These are phyloP conservation scores for Trichoderma sp. DNA, from an alignment of 2,329 filamentous ascomycete species.

Conservation along the genomic window DNA sequence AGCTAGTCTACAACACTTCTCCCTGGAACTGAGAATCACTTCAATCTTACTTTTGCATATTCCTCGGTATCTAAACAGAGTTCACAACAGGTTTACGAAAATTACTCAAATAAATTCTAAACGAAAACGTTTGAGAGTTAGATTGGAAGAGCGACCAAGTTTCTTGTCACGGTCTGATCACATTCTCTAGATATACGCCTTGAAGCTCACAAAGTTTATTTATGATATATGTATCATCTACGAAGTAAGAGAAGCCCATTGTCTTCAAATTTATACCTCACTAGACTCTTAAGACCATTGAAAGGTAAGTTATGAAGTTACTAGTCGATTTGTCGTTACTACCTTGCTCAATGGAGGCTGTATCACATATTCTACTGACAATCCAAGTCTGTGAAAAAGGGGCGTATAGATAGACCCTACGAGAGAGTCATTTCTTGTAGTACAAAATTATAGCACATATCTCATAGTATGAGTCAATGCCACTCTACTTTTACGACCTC, in stretches of 20 bases:
- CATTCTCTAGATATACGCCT: neutral
- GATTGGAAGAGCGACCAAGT: too few relatives aligned
- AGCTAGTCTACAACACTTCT: neutral
- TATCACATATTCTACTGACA: too few relatives aligned
- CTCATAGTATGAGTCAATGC: neutral
- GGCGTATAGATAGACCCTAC: neutral
- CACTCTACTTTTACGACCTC: neutral
- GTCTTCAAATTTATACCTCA: too few relatives aligned
- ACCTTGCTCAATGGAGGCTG: too few relatives aligned
- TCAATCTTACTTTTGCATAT: neutral
- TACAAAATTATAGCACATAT: neutral
- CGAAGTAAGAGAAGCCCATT: neutral
- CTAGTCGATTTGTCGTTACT: neutral
- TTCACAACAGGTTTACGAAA: neutral
- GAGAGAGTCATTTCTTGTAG: neutral
- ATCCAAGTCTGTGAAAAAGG: neutral
- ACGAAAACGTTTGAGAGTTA: too few relatives aligned
- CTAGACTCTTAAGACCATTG: neutral
- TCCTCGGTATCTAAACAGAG: neutral
- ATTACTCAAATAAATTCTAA: too few relatives aligned
- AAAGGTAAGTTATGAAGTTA: neutral
- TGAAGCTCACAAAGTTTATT: neutral
- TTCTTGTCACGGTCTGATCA: neutral
- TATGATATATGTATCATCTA: neutral
- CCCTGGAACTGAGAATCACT: neutral